A percentile compares a stretch with the other conserved stretches of the same genome.
Conservation (phyloP, 2,329 filamentous ascomycete species). For the Tolypocladium tropicale region DNA sequence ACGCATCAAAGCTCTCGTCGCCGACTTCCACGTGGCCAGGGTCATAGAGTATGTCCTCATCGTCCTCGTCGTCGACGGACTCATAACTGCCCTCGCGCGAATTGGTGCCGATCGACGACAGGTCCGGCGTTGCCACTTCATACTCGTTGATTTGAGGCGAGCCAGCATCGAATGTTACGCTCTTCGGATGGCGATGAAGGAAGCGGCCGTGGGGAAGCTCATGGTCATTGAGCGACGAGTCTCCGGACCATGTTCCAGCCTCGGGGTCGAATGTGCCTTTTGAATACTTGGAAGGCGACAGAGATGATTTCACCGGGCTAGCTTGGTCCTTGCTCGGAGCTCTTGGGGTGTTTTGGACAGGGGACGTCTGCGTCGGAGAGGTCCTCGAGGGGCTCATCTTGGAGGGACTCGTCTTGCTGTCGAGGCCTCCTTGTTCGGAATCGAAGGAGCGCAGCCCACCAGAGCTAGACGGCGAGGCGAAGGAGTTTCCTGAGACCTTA, state of each 20-base stretch:
- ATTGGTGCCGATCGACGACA: conserved; percentile 82
- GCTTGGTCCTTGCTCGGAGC: conserved; percentile 59
- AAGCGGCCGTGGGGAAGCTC: conserved; percentile 54
- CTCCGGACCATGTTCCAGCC: conserved; percentile 56
- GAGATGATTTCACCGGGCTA: conserved; percentile 83
- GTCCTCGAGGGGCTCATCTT: conserved; percentile 20
- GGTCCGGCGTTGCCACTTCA: conserved; percentile 92
- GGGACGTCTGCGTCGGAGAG: conserved; percentile 4
- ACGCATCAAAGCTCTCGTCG: conserved; percentile 92
- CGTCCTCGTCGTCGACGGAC: conserved; percentile 65
- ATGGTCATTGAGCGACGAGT: conserved; percentile 47
- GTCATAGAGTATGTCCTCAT: conserved; percentile 52
- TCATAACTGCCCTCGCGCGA: conserved; percentile 93
- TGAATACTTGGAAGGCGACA: conserved; percentile 59
- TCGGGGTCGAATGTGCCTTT: conserved; percentile 62
- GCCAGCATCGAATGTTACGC: conserved; percentile 90
- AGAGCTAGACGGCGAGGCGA: conserved; percentile 48
- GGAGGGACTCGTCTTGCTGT: conserved; percentile 32
- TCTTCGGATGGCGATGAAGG: conserved; percentile 82
- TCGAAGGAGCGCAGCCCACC: conserved; percentile 42
- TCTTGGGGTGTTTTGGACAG: conserved; percentile 18
- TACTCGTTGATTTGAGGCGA: conserved; percentile 96
- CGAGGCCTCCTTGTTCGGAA: conserved; percentile 27
- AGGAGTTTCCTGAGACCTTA: conserved; percentile 64
- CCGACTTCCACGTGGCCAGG: conserved; percentile 29